These are phyloP conservation scores for Colletotrichum tropicale DNA, from an alignment of 2,329 filamentous ascomycete species.

Conservation along the genomic window DNA sequence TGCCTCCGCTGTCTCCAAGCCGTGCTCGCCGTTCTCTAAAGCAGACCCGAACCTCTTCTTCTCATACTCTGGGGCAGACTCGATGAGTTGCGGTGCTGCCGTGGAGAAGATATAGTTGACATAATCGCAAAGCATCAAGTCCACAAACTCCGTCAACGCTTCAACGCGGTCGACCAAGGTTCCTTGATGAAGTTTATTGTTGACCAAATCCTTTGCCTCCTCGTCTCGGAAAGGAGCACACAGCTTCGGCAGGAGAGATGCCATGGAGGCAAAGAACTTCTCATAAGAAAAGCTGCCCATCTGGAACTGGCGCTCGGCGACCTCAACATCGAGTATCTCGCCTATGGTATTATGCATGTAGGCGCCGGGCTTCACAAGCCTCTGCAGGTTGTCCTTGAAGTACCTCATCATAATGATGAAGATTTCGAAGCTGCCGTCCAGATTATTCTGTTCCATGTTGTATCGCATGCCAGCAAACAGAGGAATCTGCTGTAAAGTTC, in stretches of 20 bases:
- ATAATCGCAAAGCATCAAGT: constrained; percentile 80
- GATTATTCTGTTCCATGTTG: constrained; percentile 70
- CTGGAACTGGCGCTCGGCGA: constrained; percentile 71
- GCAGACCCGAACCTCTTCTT: constrained; percentile 73
- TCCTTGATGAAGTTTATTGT: constrained; percentile 63
- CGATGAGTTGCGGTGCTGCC: constrained; percentile 72
- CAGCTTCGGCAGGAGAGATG: constrained; percentile 75
- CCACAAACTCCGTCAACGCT: constrained; percentile 76
- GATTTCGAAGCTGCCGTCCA: constrained; percentile 69
- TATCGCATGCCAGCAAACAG: constrained; percentile 63
- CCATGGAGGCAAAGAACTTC: constrained; percentile 80
- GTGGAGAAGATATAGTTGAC: constrained; percentile 80
- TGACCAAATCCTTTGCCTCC: constrained; percentile 71
- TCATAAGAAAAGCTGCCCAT: constrained; percentile 81
- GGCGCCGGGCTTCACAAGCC: constrained; percentile 72
- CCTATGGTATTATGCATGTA: constrained; percentile 77
- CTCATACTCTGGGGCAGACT: constrained; percentile 76
- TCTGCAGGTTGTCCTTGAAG: constrained; percentile 74
- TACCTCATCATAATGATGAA: constrained; percentile 74
- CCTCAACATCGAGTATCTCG: constrained; percentile 75
- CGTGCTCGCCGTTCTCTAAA: constrained; percentile 58
- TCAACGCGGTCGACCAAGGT: constrained; percentile 78
- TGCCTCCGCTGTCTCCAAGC: constrained; percentile 62
- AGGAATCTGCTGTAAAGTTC: constrained; percentile 51
- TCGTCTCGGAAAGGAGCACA: constrained; percentile 83